These are phyloP conservation scores for Aristolochia fimbriata DNA, from an alignment of 164 flowering plant genomes.

Conservation along the genomic window DNA sequence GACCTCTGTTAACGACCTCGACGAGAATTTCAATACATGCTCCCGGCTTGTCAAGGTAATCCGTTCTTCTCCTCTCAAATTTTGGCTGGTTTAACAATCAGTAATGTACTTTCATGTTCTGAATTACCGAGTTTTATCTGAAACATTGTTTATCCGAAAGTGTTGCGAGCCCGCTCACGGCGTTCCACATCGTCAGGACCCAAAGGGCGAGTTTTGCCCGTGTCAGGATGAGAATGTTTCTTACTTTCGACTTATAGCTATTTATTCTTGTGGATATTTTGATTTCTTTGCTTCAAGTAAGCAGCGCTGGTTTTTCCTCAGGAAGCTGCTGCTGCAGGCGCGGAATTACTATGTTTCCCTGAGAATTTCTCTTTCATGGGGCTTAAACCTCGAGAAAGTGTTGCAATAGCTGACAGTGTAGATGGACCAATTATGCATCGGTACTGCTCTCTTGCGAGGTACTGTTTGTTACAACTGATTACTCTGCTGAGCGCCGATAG, in stretches of 20 bases:
- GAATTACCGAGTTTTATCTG: no score
- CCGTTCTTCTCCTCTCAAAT: not conserved
- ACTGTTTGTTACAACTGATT: not conserved
- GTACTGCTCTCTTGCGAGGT: conserved; percentile 88
- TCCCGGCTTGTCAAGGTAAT: conserved; percentile 70
- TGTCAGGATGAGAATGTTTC: no score
- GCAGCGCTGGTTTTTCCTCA: conserved; percentile 15
- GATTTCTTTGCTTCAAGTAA: not conserved
- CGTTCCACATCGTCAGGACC: no score
- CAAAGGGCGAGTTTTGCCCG: no score
- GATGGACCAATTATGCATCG: conserved; percentile 82
- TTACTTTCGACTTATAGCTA: no score
- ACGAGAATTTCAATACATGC: conserved; percentile 70
- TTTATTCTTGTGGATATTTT: not conserved
- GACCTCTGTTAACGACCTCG: conserved; percentile 80
- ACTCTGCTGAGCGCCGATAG: not conserved
- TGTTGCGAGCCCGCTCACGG: no score
- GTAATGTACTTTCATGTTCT: no score
- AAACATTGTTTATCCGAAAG: no score
- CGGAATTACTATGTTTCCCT: conserved; percentile 77
- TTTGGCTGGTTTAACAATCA: no score
- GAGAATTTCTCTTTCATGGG: conserved; percentile 77
- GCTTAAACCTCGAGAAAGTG: conserved; percentile 54
- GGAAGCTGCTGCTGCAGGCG: conserved; percentile 91
- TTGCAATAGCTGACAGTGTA: conserved; percentile 58